Evolutionary conservation across 2,329 filamentous ascomycete genomes (phyloP).

Genomic region (Dactylellina drechsleri): DNA sequence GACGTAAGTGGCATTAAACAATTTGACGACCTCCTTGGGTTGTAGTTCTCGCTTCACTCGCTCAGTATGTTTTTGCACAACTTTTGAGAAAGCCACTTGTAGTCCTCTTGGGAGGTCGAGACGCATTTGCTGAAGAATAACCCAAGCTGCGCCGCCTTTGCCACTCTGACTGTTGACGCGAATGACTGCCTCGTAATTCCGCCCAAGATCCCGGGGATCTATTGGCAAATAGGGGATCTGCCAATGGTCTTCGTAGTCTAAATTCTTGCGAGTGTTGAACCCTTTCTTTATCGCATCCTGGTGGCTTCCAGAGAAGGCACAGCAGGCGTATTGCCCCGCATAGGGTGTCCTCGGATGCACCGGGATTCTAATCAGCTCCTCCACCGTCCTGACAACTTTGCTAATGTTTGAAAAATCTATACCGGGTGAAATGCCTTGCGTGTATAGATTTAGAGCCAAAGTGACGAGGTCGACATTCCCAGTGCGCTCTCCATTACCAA

Average conservation of each 20-base stretch:
- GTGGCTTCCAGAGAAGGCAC: constrained; percentile 89
- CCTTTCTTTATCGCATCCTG: constrained; percentile 97
- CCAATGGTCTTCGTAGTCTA: constrained; percentile 76
- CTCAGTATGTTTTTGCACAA: constrained; percentile 86
- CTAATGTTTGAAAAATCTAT: constrained; percentile 93
- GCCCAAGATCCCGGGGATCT: constrained; percentile 90
- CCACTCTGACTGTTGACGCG: constrained; percentile 98
- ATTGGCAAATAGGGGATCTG: constrained; percentile 90
- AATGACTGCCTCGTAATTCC: constrained; percentile 97
- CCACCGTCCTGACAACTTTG: constrained; percentile 85
- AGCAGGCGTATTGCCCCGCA: constrained; percentile 88
- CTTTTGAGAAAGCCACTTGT: constrained; percentile 87
- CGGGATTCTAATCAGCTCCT: constrained; percentile 93
- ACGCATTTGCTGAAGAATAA: constrained; percentile 86
- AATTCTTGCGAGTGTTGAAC: constrained; percentile 75
- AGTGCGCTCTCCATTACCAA: constrained; percentile 94
- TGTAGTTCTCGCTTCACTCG: constrained; percentile 83
- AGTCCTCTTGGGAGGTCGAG: constrained; percentile 92
- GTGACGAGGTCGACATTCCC: constrained; percentile 96
- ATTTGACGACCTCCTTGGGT: constrained; percentile 80
- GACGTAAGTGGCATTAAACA: constrained; percentile 92
- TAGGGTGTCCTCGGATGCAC: constrained; percentile 90
- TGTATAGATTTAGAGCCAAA: constrained; percentile 93
- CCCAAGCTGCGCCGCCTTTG: constrained; percentile 93
- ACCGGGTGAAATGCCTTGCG: constrained; percentile 83